Evolutionary conservation across 2,329 filamentous ascomycete genomes (phyloP).

Genomic region (Cladosporium sp.): DNA sequence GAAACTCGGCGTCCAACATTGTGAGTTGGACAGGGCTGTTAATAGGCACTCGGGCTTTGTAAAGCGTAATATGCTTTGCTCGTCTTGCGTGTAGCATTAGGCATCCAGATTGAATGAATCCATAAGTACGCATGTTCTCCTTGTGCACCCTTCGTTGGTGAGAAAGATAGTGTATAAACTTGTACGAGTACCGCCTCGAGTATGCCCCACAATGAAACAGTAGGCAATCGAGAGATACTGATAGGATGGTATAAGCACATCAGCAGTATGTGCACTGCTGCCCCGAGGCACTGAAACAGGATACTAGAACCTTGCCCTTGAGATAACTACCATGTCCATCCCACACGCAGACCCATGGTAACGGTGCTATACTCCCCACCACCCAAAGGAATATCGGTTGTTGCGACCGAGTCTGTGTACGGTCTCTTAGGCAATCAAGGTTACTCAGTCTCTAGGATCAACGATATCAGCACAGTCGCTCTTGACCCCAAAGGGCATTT

Average conservation of each 20-base stretch:
- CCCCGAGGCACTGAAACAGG: too few relatives aligned
- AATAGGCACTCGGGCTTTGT: slow-evolving; percentile 9
- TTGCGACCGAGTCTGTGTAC: neutral
- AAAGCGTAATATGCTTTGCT: slow-evolving; percentile 6
- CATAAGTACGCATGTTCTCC: neutral
- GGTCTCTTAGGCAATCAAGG: neutral
- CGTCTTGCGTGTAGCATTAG: slow-evolving; percentile 14
- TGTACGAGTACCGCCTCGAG: too few relatives aligned
- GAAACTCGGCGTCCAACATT: neutral
- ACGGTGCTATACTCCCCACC: too few relatives aligned
- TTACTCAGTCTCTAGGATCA: neutral
- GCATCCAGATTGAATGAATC: slow-evolving; percentile 12
- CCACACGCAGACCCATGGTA: too few relatives aligned
- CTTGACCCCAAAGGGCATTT: neutral
- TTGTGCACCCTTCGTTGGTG: neutral
- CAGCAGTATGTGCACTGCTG: too few relatives aligned
- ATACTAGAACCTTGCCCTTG: too few relatives aligned
- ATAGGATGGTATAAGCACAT: too few relatives aligned
- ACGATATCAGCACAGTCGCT: neutral
- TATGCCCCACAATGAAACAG: too few relatives aligned
- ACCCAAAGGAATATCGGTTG: neutral
- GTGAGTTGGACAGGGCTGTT: slow-evolving; percentile 6
- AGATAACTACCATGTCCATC: too few relatives aligned
- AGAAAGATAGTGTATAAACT: neutral
- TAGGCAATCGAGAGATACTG: too few relatives aligned